Evolutionary conservation across 306 rosid species (phyloP), one percentile per base, ranked within the genome.

Genomic region (Abrus pulchellus): DNA sequence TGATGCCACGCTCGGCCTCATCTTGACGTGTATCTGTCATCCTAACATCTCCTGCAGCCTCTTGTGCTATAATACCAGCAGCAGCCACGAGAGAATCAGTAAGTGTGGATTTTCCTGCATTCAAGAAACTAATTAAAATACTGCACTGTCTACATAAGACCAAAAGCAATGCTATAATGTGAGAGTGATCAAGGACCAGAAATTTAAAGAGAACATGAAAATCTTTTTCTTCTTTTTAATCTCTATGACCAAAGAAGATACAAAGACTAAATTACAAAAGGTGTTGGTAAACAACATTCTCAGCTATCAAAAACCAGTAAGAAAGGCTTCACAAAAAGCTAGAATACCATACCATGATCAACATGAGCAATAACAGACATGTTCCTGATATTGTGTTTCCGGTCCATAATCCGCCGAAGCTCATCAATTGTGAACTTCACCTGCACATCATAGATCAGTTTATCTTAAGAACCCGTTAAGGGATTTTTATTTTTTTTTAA

Each of bases 1-100:
- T 92, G 47, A 92, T 92, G n/a, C 97, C 97, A 53, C 95, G 90
- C 75, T 89, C 95, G 3, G 95, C 97, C 88, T 92, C 97, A 82
- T 92, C 97, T 0, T 78, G 80, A 32, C 93, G 95, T 14, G 97
- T 92, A 77, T 92, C 97, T 0, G 92, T 89, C 93, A 92, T 88
- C 61, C 94, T 82, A 5, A 89, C 97, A 89, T 92, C 94, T 72
- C 97, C 97, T 1, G 97, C 97, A 73, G 48, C 84, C 74, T 92
- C 95, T 79, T 90, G 93, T 13, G 94, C 95, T 59, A 90, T 90
- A 80, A 92, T 90, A 76, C 97, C 97, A 6, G 94, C 97, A 79
- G 94, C 97, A 71, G 97, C 97, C 80, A 92, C 97, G 8, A 90
- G 89, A 62, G 97, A 92, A 49, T 92, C 97, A 0, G 97, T 90